Evolutionary conservation across 2,329 filamentous ascomycete species (phyloP).

Genomic region (Cladosporium austrohemisphaericum): DNA sequence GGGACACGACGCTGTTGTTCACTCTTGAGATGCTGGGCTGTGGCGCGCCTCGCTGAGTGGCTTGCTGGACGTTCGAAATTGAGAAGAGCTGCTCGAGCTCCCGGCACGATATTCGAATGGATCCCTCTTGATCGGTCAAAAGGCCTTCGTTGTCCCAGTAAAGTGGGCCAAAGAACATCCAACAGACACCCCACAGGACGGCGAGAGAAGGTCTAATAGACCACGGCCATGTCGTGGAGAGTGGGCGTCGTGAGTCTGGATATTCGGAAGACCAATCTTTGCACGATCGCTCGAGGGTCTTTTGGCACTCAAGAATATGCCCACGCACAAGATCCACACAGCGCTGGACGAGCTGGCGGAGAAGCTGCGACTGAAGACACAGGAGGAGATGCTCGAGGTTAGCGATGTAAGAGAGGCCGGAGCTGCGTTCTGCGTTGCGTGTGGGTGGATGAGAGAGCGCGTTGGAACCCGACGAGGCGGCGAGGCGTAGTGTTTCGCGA

Average conservation of each 20-base stretch:
- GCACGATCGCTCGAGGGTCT: slow-evolving; percentile 21
- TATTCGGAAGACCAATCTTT: slow-evolving; percentile 33
- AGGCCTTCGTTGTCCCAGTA: slow-evolving; percentile 18
- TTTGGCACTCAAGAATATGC: slow-evolving; percentile 24
- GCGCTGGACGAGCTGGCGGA: slow-evolving; percentile 19
- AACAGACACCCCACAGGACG: slow-evolving; percentile 37
- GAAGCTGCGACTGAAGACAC: slow-evolving; percentile 35
- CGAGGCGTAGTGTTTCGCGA: slow-evolving; percentile 30
- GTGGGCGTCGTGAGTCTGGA: slow-evolving; percentile 29
- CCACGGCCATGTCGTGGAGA: slow-evolving; percentile 39
- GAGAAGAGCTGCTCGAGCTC: slow-evolving; percentile 11
- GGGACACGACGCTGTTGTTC: not conserved
- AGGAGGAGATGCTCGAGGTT: slow-evolving; percentile 44
- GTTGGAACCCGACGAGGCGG: not conserved
- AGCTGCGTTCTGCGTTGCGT: slow-evolving; percentile 23
- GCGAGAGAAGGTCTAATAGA: slow-evolving; percentile 34
- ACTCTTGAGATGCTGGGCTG: not conserved
- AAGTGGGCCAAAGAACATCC: slow-evolving; percentile 32
- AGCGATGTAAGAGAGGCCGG: slow-evolving; percentile 36
- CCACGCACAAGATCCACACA: slow-evolving; percentile 20
- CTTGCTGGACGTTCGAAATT: not conserved
- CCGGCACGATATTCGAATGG: slow-evolving; percentile 10
- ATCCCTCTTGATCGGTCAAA: slow-evolving; percentile 16
- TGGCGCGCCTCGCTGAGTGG: not conserved
- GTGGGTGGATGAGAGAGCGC: slow-evolving; percentile 9